These are phyloP conservation scores for Purpureocillium lavendulum DNA, from an alignment of 2,329 filamentous ascomycete genomes.

Conservation along the genomic window DNA sequence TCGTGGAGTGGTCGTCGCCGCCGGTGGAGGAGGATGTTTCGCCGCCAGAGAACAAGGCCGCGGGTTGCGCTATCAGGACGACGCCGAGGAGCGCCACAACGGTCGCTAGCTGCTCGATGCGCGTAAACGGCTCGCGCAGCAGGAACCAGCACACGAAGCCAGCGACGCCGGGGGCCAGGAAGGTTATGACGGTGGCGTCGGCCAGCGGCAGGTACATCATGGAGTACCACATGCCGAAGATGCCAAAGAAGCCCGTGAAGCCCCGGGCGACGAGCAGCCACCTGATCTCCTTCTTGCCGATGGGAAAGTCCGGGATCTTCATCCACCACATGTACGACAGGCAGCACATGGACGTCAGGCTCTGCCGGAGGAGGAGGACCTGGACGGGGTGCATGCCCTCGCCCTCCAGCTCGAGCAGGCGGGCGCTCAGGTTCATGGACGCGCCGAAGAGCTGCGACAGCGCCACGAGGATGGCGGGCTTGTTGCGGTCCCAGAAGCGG, in stretches of 20 bases:
- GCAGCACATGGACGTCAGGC: constrained; percentile 59
- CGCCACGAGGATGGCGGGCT: constrained; percentile 65
- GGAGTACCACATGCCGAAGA: constrained; percentile 64
- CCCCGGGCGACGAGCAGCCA: constrained; percentile 61
- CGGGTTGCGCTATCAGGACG: constrained; percentile 71
- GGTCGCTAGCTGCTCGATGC: constrained; percentile 67
- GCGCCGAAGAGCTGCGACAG: constrained; percentile 73
- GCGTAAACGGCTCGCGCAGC: constrained; percentile 68
- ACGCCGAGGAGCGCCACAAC: constrained; percentile 71
- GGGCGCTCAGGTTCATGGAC: constrained; percentile 76
- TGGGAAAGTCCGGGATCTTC: constrained; percentile 58
- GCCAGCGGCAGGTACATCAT: constrained; percentile 73
- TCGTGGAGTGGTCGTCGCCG: constrained; percentile 9
- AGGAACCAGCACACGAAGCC: constrained; percentile 74
- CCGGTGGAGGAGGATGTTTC: constrained; percentile 4
- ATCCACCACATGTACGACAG: constrained; percentile 66
- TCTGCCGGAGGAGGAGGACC: constrained; percentile 74
- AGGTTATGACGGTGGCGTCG: constrained; percentile 85
- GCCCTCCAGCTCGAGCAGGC: constrained; percentile 64
- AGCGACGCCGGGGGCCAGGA: constrained; percentile 70
- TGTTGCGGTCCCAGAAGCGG: constrained; percentile 54
- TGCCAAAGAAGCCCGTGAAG: constrained; percentile 64
- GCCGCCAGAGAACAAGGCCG: constrained; percentile 37
- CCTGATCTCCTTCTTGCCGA: constrained; percentile 60
- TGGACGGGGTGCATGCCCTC: constrained; percentile 74